Percentiles rank a stretch among this genome's conserved stretches.
Conservation (phyloP, 2,329 filamentous ascomycete species). For the Venturia pyrina region DNA sequence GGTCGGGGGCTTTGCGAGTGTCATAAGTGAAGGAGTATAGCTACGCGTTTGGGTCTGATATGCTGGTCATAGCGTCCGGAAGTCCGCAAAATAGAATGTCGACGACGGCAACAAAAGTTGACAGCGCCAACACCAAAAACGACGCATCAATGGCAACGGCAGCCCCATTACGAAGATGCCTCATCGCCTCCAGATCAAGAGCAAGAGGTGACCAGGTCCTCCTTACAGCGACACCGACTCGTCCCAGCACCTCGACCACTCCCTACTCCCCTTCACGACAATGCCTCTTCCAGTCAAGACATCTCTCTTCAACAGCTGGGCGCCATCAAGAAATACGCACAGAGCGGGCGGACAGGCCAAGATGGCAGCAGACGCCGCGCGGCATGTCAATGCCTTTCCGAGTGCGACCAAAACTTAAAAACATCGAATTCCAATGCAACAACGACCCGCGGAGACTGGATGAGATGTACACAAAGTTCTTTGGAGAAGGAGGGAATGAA, state of each 20-base stretch:
- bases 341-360: slow-evolving; percentile 27
- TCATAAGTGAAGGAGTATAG: not conserved
- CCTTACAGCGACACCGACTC: not conserved
- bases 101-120: not conserved
- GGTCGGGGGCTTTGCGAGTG: not conserved
- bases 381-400: slow-evolving; percentile 40
- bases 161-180: slow-evolving; percentile 13
- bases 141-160: slow-evolving; percentile 1
- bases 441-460: slow-evolving; percentile 64
- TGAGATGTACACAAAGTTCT: slow-evolving; percentile 62
- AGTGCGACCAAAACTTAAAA: slow-evolving; percentile 46
- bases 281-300: slow-evolving; percentile 5
- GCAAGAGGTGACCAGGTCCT: slow-evolving; percentile 21
- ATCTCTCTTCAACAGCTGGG: slow-evolving; percentile 6
- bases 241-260: slow-evolving; percentile 13
- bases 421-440: slow-evolving; percentile 60
- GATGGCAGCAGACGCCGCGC: slow-evolving; percentile 41
- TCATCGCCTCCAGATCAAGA: slow-evolving; percentile 13
- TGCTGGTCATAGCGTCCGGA: not conserved
- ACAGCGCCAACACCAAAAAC: not conserved
- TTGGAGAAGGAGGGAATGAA: slow-evolving; percentile 62
- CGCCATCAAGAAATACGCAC: slow-evolving; percentile 19
- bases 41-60: not conserved
- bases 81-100: slow-evolving; percentile 1
- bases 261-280: not conserved